Evolutionary conservation across 371 early-diverging fungal genomes (phyloP).

Genomic region (Actinomortierella ambigua): DNA sequence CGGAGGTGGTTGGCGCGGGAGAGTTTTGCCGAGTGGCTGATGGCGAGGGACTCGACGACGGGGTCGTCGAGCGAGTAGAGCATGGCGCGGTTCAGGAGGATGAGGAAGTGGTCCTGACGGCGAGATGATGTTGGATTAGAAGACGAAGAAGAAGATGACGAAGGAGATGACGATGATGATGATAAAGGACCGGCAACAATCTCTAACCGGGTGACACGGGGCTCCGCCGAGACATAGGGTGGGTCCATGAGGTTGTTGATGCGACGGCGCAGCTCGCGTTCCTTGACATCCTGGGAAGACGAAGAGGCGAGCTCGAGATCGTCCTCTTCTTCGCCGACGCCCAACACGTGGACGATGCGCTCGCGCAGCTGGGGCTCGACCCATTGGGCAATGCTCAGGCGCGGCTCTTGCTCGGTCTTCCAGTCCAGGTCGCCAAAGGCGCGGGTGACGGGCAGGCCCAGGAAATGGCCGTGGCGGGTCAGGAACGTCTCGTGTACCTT

Average conservation of each 20-base stretch:
- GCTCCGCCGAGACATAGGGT: constrained; percentile 28
- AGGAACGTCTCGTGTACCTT: constrained; percentile 4
- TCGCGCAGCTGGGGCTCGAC: constrained; percentile 21
- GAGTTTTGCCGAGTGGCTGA: not conserved
- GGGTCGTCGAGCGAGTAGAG: constrained; percentile 13
- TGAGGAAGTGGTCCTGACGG: constrained; percentile 27
- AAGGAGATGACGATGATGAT: not conserved
- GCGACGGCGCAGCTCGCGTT: constrained; percentile 7
- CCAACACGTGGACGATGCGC: constrained; percentile 18
- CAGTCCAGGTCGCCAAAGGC: constrained; percentile 44
- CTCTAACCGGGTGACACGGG: constrained; percentile 24
- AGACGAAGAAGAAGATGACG: too few relatives aligned
- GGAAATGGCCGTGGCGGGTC: constrained; percentile 31
- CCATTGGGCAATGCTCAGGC: constrained; percentile 20
- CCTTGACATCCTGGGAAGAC: not conserved
- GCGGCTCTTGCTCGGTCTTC: constrained; percentile 34
- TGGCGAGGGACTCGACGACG: not conserved
- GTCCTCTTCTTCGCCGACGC: constrained; percentile 8
- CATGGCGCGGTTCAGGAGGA: constrained; percentile 28
- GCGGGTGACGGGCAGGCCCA: constrained; percentile 41
- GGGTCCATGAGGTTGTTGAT: constrained; percentile 30
- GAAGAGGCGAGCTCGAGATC: not conserved
- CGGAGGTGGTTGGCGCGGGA: not conserved
- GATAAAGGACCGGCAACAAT: constrained; percentile 18
- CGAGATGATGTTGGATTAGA: too few relatives aligned